These are phyloP conservation scores for Limnomonas spitsbergensis DNA, from an alignment of 139 green algal species.

Conservation along the genomic window DNA sequence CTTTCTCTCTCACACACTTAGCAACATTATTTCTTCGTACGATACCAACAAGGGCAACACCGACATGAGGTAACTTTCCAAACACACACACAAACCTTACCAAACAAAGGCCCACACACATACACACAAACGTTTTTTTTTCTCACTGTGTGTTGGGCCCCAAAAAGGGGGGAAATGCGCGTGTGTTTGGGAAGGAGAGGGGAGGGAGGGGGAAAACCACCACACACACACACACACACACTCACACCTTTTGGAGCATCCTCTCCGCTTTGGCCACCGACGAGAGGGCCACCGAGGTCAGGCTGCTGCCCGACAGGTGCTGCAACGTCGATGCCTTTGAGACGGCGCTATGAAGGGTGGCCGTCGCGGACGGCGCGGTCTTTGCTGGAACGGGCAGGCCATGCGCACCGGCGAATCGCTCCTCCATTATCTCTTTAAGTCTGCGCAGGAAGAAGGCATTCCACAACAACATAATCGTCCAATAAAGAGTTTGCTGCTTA, in stretches of 20 bases:
- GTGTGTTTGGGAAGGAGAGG: background rate
- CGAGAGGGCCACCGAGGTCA: background rate
- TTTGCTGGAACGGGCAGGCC: background rate
- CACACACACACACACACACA: background rate
- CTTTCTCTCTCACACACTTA: too few relatives aligned
- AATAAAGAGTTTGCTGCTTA: too few relatives aligned
- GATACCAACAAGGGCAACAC: too few relatives aligned
- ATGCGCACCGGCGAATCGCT: background rate
- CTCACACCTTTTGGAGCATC: slow-evolving; percentile 9
- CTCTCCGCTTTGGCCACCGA: background rate
- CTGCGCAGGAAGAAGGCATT: background rate
- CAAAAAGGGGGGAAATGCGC: background rate
- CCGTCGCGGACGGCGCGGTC: too few relatives aligned
- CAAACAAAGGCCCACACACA: background rate
- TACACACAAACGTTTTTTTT: too few relatives aligned
- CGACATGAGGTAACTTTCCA: too few relatives aligned
- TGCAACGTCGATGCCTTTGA: background rate
- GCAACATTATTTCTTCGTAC: too few relatives aligned
- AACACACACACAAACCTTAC: background rate
- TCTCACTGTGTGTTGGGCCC: too few relatives aligned
- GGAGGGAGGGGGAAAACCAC: background rate
- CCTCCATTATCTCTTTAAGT: background rate
- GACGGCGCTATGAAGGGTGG: background rate
- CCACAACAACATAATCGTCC: too few relatives aligned
- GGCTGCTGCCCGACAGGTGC: background rate